These are phyloP conservation scores for Candida nitratophila DNA, from an alignment of 805 yeast genomes.

Conservation along the genomic window DNA sequence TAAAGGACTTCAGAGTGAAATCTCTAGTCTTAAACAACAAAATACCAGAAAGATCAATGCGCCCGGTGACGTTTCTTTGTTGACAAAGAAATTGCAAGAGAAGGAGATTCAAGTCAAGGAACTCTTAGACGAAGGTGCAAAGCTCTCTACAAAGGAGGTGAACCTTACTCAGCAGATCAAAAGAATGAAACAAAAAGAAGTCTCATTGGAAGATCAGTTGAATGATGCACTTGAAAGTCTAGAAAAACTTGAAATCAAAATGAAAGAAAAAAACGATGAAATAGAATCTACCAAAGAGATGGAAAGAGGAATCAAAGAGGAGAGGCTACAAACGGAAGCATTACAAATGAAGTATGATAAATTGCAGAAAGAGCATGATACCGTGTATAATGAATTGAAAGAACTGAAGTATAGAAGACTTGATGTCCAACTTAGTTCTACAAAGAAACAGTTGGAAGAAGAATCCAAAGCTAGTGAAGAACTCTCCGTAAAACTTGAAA, in stretches of 20 bases:
- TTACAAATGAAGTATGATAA: constrained; percentile 18
- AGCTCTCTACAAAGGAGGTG: constrained; percentile 63
- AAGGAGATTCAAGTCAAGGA: constrained; percentile 60
- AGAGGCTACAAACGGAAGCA: constrained; percentile 21
- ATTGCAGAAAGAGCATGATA: constrained; percentile 16
- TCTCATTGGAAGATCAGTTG: constrained; percentile 27
- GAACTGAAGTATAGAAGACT: constrained; percentile 27
- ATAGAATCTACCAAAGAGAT: constrained; percentile 12
- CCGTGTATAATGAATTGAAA: constrained; percentile 20
- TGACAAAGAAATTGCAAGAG: constrained; percentile 29
- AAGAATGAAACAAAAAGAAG: constrained; percentile 43
- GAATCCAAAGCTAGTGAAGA: constrained; percentile 22
- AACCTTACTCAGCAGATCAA: constrained; percentile 61
- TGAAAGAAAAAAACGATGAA: constrained; percentile 23
- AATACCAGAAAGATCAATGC: not conserved
- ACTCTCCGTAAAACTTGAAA: constrained; percentile 15
- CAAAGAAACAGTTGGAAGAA: constrained; percentile 27
- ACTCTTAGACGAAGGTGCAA: constrained; percentile 70
- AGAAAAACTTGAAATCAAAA: constrained; percentile 19
- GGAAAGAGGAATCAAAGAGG: constrained; percentile 23
- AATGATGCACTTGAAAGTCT: constrained; percentile 20
- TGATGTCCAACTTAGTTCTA: constrained; percentile 24
- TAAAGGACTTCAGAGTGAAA: not conserved
- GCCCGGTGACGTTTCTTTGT: not conserved
- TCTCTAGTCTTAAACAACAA: not conserved